These are phyloP conservation scores for Lophiotrema nucula DNA, from an alignment of 495 filamentous ascomycete genomes.

Conservation along the genomic window DNA sequence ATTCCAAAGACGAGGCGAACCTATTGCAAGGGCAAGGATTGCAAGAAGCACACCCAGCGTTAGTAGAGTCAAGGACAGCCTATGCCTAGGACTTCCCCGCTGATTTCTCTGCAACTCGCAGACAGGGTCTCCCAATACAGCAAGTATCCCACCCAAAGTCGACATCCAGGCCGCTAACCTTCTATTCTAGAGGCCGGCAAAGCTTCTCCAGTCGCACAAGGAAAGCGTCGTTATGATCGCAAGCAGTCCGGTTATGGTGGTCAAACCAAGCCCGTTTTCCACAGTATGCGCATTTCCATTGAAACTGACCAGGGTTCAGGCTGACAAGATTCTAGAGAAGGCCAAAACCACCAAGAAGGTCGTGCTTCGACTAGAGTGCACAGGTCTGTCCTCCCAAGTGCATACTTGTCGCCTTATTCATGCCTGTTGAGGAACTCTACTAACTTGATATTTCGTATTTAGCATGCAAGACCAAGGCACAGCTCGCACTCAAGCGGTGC, in stretches of 20 bases:
- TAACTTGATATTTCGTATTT: too few relatives aligned
- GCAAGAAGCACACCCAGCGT: constrained; percentile 81
- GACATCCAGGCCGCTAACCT: too few relatives aligned
- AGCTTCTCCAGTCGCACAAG: constrained; percentile 87
- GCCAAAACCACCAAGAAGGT: constrained; percentile 99
- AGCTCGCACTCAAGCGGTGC: constrained; percentile 96
- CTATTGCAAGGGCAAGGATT: constrained; percentile 93
- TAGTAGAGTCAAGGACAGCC: too few relatives aligned
- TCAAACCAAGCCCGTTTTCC: constrained; percentile 99
- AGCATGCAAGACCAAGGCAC: constrained; percentile 73
- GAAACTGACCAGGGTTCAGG: neutral
- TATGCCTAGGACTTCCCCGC: too few relatives aligned
- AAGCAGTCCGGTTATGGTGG: constrained; percentile 99
- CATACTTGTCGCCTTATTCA: too few relatives aligned
- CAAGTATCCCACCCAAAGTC: too few relatives aligned
- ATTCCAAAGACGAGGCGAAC: constrained; percentile 87
- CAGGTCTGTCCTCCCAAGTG: constrained; percentile 80
- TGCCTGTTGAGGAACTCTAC: too few relatives aligned
- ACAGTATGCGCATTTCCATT: constrained; percentile 56
- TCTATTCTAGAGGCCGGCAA: constrained; percentile 95
- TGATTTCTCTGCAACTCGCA: neutral
- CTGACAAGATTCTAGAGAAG: constrained; percentile 56
- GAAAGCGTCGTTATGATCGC: constrained; percentile 99
- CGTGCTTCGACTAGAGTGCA: constrained; percentile 95
- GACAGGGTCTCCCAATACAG: constrained; percentile 97